Percentiles rank a stretch among this genome's conserved stretches.
Conservation (phyloP, 1,284 basidiomycete species). For the Chondrostereum purpureum region DNA sequence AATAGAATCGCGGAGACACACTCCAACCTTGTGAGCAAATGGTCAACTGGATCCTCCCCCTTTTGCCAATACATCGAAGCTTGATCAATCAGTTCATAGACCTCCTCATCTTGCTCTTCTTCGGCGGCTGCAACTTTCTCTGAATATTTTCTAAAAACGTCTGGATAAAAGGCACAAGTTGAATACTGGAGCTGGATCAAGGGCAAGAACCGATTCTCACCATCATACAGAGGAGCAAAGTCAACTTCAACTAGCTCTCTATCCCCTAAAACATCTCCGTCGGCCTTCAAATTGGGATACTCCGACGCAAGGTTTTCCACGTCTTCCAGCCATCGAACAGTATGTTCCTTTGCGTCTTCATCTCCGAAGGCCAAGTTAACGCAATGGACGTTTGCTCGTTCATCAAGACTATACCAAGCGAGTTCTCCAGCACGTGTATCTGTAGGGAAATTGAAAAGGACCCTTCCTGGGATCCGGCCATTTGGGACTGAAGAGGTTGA, state of each 20-base stretch:
- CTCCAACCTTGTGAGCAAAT: constrained; percentile 49
- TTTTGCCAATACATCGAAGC: constrained; percentile 53
- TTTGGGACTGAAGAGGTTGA: constrained; percentile 23
- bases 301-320: constrained; percentile 31
- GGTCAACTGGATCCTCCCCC: constrained; percentile 37
- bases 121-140: constrained; percentile 23
- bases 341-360: constrained; percentile 5
- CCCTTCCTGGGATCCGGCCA: constrained; percentile 35
- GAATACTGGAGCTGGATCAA: background rate
- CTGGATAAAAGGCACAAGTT: constrained; percentile 20
- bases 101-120: constrained; percentile 29
- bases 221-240: constrained; percentile 42
- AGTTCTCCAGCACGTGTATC: constrained; percentile 20
- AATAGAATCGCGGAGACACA: constrained; percentile 2
- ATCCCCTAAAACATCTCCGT: constrained; percentile 37
- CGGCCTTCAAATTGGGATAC: constrained; percentile 21
- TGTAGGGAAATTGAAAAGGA: constrained; percentile 33
- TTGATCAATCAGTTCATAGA: constrained; percentile 42
- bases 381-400: constrained; percentile 40
- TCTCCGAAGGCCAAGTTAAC: constrained; percentile 26
- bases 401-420: constrained; percentile 41
- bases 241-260: constrained; percentile 41
- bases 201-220: constrained; percentile 28
- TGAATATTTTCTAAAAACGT: constrained; percentile 27
- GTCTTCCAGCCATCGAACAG: constrained; percentile 33